Evolutionary conservation across 1,139 yeast species (phyloP), one percentile per base, ranked within the genome.

Genomic region (Candida sp.): DNA sequence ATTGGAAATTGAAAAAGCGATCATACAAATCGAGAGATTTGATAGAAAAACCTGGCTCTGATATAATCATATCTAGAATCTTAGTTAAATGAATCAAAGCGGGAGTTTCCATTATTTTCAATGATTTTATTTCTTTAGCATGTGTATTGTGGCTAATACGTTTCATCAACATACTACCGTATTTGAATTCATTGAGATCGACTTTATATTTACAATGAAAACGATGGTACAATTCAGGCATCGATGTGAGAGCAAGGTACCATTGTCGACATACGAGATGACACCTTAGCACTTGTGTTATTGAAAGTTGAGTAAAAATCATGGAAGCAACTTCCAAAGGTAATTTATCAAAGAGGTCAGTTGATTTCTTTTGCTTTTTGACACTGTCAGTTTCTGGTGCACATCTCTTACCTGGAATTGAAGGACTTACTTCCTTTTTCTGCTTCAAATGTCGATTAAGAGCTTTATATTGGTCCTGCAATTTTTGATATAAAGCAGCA

Each of bases 241-340:
- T 48, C 2, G 45, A 42, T 2, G 55, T 54, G 8, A 73, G 54
- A 1, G 53, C 42, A 3, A 41, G 30, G 47, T 68, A 63, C 78
- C 78, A 73, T 5, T 33, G 36, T 45, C 56, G 61, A 39, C 63
- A 56, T 15, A 72, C 77, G 30, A 58, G 43, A 45, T 62, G 74
- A 40, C 70, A 66, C 3, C 45, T 35, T 3, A 68, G 51, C 1
- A 67, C 35, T 3, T 49, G 42, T 21, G 45, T 53, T 19, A 63
- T 44, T 0, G 63, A 49, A 5, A 71, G 39, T 8, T 51, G 41
- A 5, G 40, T 19, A 45, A 71, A 70, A 1, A 73, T 56, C 2
- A 46, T 5, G 12, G 58, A 61, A 1, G 72, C 45, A 2, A 70
- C 43, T 40, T 73, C 77, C 5, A 49, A 38, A 1, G 73, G 70